These are phyloP conservation scores for Beauveria scarabaeidicola DNA, from an alignment of 2,329 filamentous ascomycete species.

Conservation along the genomic window DNA sequence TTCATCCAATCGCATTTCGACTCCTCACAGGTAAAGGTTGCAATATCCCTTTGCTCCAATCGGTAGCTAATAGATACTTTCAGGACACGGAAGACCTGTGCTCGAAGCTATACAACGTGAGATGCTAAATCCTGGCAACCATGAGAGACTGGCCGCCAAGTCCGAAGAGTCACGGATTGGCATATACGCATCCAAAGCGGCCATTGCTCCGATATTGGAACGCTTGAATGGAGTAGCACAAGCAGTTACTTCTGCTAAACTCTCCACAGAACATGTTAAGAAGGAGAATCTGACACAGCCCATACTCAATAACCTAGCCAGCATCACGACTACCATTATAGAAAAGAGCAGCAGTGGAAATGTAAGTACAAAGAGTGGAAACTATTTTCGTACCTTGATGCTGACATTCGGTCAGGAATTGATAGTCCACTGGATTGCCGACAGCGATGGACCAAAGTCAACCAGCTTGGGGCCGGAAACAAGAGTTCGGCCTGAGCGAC, in stretches of 20 bases:
- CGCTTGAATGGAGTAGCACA: constrained; percentile 25
- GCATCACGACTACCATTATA: constrained; percentile 26
- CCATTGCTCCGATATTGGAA: constrained; percentile 25
- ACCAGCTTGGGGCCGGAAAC: background rate
- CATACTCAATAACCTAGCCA: constrained; percentile 23
- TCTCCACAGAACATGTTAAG: constrained; percentile 19
- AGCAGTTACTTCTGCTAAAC: constrained; percentile 18
- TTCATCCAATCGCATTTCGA: background rate
- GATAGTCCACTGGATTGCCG: constrained; percentile 36
- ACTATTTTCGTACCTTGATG: background rate
- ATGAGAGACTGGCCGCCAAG: constrained; percentile 22
- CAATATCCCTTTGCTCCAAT: no score
- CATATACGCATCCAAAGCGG: constrained; percentile 23
- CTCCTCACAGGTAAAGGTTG: background rate
- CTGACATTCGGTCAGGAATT: constrained; percentile 19
- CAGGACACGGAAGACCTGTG: constrained; percentile 16
- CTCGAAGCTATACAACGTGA: constrained; percentile 22
- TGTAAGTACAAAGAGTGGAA: constrained; percentile 15
- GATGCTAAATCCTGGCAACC: constrained; percentile 23
- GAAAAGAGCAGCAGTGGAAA: constrained; percentile 13
- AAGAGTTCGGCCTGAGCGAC: constrained; percentile 26
- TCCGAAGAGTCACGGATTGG: constrained; percentile 18
- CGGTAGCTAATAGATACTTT: background rate
- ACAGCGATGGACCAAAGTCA: constrained; percentile 12
- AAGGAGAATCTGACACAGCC: constrained; percentile 13